Conservation (phyloP, 192 early-diverging fungal species). For the Coemansia interrupta region DNA sequence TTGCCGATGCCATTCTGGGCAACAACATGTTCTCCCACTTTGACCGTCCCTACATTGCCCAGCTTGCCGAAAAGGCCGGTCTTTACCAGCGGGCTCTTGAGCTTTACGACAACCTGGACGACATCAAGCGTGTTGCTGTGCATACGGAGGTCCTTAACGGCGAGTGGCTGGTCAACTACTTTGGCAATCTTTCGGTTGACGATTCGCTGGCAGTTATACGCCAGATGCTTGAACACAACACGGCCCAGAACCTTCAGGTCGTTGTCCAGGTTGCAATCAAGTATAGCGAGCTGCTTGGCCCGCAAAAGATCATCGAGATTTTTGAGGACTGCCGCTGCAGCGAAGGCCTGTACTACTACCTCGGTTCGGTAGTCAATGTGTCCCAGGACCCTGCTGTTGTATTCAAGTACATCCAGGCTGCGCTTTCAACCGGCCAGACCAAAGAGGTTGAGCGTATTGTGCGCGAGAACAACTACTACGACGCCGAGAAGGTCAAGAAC, state of each 20-base stretch:
- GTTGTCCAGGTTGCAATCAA: slow-evolving; percentile 94
- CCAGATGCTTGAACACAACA: slow-evolving; percentile 89
- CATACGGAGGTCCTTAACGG: slow-evolving; percentile 79
- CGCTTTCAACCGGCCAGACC: slow-evolving; percentile 84
- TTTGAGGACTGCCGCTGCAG: slow-evolving; percentile 90
- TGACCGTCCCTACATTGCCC: slow-evolving; percentile 85
- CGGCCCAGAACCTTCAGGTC: slow-evolving; percentile 93
- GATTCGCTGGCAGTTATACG: slow-evolving; percentile 91
- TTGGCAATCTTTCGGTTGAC: slow-evolving; percentile 94
- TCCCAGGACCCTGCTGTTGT: slow-evolving; percentile 92
- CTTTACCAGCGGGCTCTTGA: slow-evolving; percentile 93
- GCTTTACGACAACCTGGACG: slow-evolving; percentile 92
- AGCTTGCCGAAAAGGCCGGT: slow-evolving; percentile 96
- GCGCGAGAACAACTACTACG: slow-evolving; percentile 93
- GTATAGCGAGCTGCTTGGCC: slow-evolving; percentile 92
- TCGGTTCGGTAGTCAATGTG: slow-evolving; percentile 94
- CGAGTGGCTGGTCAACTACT: slow-evolving; percentile 94
- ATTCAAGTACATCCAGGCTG: slow-evolving; percentile 99
- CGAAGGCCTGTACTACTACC: slow-evolving; percentile 96
- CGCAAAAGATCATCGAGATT: slow-evolving; percentile 81
- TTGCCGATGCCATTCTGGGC: slow-evolving; percentile 96
- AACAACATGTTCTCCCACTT: slow-evolving; percentile 96
- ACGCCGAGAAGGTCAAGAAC: slow-evolving; percentile 98
- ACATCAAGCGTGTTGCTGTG: slow-evolving; percentile 90
- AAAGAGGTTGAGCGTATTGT: slow-evolving; percentile 98